Evolutionary conservation across 495 filamentous ascomycete species (phyloP).

Genomic region (Penicillium lagena): DNA sequence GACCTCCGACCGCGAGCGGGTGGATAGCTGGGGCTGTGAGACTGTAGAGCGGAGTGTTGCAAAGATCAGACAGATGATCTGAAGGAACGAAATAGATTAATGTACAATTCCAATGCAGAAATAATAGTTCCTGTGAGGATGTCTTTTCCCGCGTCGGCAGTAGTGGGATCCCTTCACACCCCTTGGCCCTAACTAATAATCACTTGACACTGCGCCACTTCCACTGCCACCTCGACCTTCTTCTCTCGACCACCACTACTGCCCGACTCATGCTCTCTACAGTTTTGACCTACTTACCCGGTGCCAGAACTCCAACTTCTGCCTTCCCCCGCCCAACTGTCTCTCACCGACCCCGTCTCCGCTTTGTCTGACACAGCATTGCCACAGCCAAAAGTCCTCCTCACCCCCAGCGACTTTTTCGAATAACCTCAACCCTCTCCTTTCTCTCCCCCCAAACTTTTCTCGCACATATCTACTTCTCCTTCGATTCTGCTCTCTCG

Average conservation of each 20-base stretch:
- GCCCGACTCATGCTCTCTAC: no score
- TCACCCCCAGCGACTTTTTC: slow-evolving; percentile 19
- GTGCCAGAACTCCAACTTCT: slow-evolving; percentile 1
- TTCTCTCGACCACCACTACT: no score
- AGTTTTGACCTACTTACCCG: no score
- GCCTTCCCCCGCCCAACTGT: slow-evolving; percentile 1
- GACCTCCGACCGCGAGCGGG: slow-evolving; percentile 61
- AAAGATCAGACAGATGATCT: slow-evolving; percentile 14
- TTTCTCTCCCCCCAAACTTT: background rate
- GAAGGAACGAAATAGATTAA: background rate
- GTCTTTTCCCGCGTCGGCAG: no score
- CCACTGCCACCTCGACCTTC: no score
- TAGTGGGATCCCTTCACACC: no score
- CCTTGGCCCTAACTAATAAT: no score
- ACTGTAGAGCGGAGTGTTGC: slow-evolving; percentile 27
- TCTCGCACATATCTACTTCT: background rate
- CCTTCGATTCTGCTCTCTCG: background rate
- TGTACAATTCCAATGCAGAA: background rate
- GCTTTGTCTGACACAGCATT: slow-evolving; percentile 5
- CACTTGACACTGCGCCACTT: no score
- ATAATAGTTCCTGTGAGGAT: no score
- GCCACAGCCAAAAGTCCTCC: slow-evolving; percentile 7
- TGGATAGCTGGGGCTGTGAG: slow-evolving; percentile 60
- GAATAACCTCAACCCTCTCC: slow-evolving; percentile 1
- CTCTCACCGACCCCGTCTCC: slow-evolving; percentile 25